Evolutionary conservation across 2,329 filamentous ascomycete genomes (phyloP).

Genomic region (Diaporthe capsici): DNA sequence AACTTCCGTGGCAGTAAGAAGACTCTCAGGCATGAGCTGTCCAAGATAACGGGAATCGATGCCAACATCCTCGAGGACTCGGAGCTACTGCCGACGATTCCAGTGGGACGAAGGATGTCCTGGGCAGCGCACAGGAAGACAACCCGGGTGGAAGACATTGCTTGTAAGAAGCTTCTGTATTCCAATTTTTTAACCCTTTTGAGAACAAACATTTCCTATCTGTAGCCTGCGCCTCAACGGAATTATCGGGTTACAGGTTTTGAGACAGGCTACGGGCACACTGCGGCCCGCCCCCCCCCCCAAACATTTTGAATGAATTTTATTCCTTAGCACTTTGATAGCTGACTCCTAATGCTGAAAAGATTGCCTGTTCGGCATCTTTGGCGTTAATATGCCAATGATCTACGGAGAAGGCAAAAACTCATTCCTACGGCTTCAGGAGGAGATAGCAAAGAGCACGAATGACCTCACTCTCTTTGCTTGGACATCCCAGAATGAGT

Average conservation of each 20-base stretch:
- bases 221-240: no score
- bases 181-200: no score
- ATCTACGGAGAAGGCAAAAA: conserved; percentile 48
- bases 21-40: conserved; percentile 31
- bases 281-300: no score
- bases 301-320: no score
- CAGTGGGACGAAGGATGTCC: conserved; percentile 47
- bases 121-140: conserved; percentile 46
- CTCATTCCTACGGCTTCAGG: conserved; percentile 46
- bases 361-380: conserved; percentile 43
- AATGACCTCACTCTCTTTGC: conserved; percentile 42
- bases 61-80: conserved; percentile 35
- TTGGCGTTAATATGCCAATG: conserved; percentile 49
- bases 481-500: conserved; percentile 39
- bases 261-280: no score
- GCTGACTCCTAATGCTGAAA: no score
- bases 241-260: no score
- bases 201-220: no score
- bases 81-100: conserved; percentile 33
- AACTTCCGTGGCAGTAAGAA: conserved; percentile 38
- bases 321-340: no score
- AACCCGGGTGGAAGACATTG: conserved; percentile 45
- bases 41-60: conserved; percentile 40
- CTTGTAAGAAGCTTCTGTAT: conserved; percentile 38
- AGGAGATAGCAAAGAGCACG: conserved; percentile 46